Evolutionary conservation across 2,329 filamentous ascomycete species (phyloP), one percentile per base, ranked within the genome.

Genomic region (Colletotrichum spaethianum): DNA sequence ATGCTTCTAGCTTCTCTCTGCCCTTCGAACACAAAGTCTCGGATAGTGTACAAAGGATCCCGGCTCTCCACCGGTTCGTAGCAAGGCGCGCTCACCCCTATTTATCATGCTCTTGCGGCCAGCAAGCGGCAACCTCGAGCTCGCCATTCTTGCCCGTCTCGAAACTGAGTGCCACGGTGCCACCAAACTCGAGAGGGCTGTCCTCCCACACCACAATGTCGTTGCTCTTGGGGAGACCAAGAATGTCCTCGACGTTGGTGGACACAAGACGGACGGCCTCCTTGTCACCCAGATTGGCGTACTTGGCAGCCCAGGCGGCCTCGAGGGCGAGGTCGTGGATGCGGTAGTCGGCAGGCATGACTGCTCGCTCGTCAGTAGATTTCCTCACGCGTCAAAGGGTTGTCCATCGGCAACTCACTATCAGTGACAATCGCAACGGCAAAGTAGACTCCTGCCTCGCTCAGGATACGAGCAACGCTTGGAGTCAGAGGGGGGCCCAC

Each of bases 141-240:
- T 26, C 57, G n/a, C 65, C 70, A 16, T 72, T 23, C 53, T 78
- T 76, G 14, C 75, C 76, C 7, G 74, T 76, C 46, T 80, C 77
- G 67, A 84, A 78, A n/a, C 77, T 77, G 23, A 85, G 52, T 8
- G 81, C 81, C 40, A 83, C 82, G 48, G 80, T 83, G 1, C 80
- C 83, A 4, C 82, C 82, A 61, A 79, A 82, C 67, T 82, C 77
- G 52, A 86, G 73, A 26, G 84, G 84, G 75, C 80, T 79, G 6
- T 83, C 83, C 74, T 86, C 84, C 76, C 80, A 86, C 20, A 86
- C 71, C 12, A 86, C 84, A 53, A 85, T 76, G 68, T 86, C 84
- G 16, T 74, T 76, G 60, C 77, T 78, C 38, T 72, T 77, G 53
- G 80, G 75, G 31, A 86, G 76, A 2, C 79, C 77, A 23, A 86